Percentiles rank a stretch among this genome's conserved stretches.
These are phyloP conservation scores for Xylaria telfairii DNA, from an alignment of 495 filamentous ascomycete genomes.

Conservation along the genomic window DNA sequence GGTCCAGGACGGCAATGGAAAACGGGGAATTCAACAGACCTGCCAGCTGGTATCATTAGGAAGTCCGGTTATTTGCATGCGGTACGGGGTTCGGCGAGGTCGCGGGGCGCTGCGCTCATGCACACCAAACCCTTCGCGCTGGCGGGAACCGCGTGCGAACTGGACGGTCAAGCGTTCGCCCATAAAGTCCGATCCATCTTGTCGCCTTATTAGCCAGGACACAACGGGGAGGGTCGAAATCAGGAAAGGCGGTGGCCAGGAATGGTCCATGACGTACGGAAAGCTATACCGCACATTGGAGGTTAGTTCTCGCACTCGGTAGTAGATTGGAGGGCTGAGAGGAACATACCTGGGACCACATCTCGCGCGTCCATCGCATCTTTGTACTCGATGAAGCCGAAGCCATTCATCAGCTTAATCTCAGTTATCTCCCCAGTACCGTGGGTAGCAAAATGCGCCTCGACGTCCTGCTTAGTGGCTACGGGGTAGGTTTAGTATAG, in stretches of 20 bases:
- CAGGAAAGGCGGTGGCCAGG: constrained; percentile 36
- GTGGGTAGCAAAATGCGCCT: constrained; percentile 93
- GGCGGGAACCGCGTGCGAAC: constrained; percentile 93
- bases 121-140: constrained; percentile 69
- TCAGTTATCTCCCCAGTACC: constrained; percentile 96
- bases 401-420: constrained; percentile 99
- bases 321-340: constrained; percentile 18
- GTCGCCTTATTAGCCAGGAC: constrained; percentile 49
- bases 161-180: constrained; percentile 96
- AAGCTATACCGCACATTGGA: constrained; percentile 49
- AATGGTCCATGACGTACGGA: constrained; percentile 58
- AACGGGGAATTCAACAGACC: constrained; percentile 78
- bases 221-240: constrained; percentile 35
- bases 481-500: constrained; percentile 39
- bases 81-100: constrained; percentile 89
- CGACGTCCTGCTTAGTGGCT: constrained; percentile 97
- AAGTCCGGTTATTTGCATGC: constrained; percentile 97
- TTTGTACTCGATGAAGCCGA: constrained; percentile 99
- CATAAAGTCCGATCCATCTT: constrained; percentile 98
- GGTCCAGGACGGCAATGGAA: constrained; percentile 62
- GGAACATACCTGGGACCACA: constrained; percentile 86
- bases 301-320: constrained; percentile 37
- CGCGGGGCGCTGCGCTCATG: constrained; percentile 82
- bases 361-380: constrained; percentile 96
- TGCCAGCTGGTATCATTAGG: constrained; percentile 99